Evolutionary conservation across 2,329 filamentous ascomycete genomes (phyloP).

Genomic region (Fusarium falciforme): DNA sequence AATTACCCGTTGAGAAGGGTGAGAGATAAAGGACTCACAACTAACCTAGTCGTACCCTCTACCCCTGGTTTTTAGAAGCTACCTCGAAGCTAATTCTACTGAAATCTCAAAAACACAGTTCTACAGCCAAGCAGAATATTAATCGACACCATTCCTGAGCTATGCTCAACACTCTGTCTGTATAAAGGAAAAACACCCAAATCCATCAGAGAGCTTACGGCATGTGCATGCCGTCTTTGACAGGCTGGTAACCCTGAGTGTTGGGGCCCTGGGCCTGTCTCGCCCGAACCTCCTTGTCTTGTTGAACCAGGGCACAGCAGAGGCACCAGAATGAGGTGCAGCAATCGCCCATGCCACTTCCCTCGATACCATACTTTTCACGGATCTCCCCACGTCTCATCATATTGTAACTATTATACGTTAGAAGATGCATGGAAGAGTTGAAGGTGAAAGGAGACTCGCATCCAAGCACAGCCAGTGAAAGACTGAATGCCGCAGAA

Average conservation of each 20-base stretch:
- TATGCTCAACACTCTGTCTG: accelerated
- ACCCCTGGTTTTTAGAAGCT: not conserved
- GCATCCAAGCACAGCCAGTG: not conserved
- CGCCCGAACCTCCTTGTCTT: constrained; percentile 13
- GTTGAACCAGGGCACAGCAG: constrained; percentile 19
- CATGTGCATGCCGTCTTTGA: not conserved
- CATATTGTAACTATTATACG: not conserved
- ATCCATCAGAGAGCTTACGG: not conserved
- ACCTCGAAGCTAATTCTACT: not conserved
- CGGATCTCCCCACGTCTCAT: not conserved
- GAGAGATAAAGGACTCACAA: not conserved
- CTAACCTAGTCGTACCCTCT: not conserved
- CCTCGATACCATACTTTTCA: constrained; percentile 13
- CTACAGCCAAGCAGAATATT: not conserved
- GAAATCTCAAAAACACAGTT: not conserved
- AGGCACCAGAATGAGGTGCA: constrained; percentile 18
- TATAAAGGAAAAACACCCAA: too few relatives aligned
- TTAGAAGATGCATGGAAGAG: accelerated
- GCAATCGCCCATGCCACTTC: constrained; percentile 13
- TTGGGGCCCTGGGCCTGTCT: not conserved
- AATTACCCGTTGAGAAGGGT: not conserved
- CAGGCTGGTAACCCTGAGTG: not conserved
- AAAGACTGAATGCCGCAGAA: not conserved
- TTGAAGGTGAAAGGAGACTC: not conserved
- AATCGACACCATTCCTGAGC: not conserved